phyloP scores from a whole-genome alignment of 1,284 basidiomycete genomes.

The Pascua sp. region DNA sequence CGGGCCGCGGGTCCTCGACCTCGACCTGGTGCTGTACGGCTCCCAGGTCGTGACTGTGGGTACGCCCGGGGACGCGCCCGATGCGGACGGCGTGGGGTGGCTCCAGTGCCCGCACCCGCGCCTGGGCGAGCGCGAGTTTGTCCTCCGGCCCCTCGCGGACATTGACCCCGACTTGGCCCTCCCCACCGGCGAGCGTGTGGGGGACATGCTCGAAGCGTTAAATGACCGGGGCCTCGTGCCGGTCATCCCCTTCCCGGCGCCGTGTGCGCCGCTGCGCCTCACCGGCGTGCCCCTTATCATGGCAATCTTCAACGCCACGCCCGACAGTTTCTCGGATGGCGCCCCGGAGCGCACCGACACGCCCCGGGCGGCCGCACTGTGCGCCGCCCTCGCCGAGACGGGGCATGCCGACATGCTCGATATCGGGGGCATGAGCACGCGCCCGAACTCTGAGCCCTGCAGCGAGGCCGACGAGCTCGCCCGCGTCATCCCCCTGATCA shows the following conservation, averaged over 20 bases:
- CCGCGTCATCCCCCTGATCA: slow-evolving; percentile 70
- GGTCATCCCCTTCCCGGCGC: slow-evolving; percentile 41
- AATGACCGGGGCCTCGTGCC: slow-evolving; percentile 61
- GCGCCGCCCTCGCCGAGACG: slow-evolving; percentile 13
- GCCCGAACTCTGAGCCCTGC: slow-evolving; percentile 68
- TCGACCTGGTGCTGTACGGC: slow-evolving; percentile 85
- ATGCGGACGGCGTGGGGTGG: slow-evolving; percentile 58
- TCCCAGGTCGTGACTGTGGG: slow-evolving; percentile 60
- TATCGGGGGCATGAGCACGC: slow-evolving; percentile 89
- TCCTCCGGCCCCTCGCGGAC: slow-evolving; percentile 79
- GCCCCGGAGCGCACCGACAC: slow-evolving; percentile 45
- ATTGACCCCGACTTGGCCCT: slow-evolving; percentile 61
- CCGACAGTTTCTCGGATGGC: slow-evolving; percentile 96
- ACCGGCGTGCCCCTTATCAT: slow-evolving; percentile 65
- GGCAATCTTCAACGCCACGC: slow-evolving; percentile 92
- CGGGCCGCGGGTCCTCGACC: slow-evolving; percentile 84
- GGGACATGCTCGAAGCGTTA: slow-evolving; percentile 51
- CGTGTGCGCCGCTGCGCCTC: slow-evolving; percentile 57
- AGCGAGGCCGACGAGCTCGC: slow-evolving; percentile 67
- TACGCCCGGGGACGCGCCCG: slow-evolving; percentile 44
- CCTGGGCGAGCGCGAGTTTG: slow-evolving; percentile 82
- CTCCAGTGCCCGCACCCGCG: slow-evolving; percentile 81
- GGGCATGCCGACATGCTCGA: slow-evolving; percentile 57
- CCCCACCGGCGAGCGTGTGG: slow-evolving; percentile 57
- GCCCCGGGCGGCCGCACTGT: slow-evolving; percentile 28